phyloP scores from a whole-genome alignment of 345 rosid genomes.

The Eucalyptus urophylla region DNA sequence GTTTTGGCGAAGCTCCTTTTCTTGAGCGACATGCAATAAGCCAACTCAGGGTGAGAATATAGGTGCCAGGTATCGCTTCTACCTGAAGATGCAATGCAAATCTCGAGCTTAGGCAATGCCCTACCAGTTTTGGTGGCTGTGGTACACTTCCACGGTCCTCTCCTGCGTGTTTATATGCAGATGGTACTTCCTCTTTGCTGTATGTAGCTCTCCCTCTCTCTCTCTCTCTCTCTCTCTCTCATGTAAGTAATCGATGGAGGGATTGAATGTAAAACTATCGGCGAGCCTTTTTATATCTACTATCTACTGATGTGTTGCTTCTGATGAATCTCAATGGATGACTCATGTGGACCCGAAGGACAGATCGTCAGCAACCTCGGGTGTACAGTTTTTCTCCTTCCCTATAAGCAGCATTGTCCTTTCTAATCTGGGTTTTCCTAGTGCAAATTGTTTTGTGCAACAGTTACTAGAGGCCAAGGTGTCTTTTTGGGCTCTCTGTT shows the following conservation, averaged over 20 bases:
- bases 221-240: neutral
- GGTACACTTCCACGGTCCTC: neutral
- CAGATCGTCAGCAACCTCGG: neutral
- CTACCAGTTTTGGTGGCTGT: neutral
- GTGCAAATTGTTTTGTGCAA: neutral
- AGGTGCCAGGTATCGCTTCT: neutral
- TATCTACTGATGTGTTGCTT: neutral
- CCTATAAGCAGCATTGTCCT: neutral
- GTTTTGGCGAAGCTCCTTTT: neutral
- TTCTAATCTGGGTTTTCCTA: neutral
- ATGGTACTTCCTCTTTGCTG: neutral
- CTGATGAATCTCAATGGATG: neutral
- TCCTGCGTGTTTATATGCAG: neutral
- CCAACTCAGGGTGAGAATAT: neutral
- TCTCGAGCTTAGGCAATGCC: neutral
- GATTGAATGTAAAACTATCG: neutral
- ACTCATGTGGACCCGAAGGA: neutral
- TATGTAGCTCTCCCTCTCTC: neutral
- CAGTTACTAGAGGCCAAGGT: neutral
- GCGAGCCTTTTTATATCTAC: neutral
- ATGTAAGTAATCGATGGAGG: neutral
- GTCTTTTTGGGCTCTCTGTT: neutral
- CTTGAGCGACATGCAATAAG: neutral
- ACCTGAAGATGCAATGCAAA: neutral
- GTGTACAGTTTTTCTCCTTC: neutral